Evolutionary conservation across 345 rosid genomes (phyloP).

Genomic region (Dipteronia sinensis): DNA sequence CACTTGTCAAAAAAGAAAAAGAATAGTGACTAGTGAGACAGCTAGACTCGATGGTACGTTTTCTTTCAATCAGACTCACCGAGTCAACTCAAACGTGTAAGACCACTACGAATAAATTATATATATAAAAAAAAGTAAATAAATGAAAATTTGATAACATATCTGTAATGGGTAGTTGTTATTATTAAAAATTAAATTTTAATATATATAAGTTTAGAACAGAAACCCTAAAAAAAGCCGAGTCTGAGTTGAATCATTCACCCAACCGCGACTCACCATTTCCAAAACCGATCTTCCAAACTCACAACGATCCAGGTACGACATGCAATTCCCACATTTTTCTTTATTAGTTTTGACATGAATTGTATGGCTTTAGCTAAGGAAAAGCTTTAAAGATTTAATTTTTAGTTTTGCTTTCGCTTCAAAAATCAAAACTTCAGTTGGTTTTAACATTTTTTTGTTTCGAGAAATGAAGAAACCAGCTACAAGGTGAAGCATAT

Average conservation of each 20-base stretch:
- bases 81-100: constrained; percentile 13
- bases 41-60: background rate
- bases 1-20: background rate
- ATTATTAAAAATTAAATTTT: background rate
- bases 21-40: background rate
- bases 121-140: too few species aligned
- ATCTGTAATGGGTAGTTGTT: background rate
- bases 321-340: background rate
- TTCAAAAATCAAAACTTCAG: background rate
- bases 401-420: background rate
- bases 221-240: constrained; percentile 17
- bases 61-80: background rate
- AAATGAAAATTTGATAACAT: background rate
- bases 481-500: background rate
- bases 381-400: background rate
- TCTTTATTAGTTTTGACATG: background rate
- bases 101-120: background rate
- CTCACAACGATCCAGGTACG: constrained; percentile 12
- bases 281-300: constrained; percentile 8
- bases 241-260: constrained; percentile 27
- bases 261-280: constrained; percentile 26
- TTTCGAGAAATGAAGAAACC: background rate
- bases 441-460: background rate
- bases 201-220: background rate
- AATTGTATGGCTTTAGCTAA: background rate